These are phyloP conservation scores for Aspergillus pseudoviridinutans DNA, from an alignment of 2,329 filamentous ascomycete genomes.

Conservation along the genomic window DNA sequence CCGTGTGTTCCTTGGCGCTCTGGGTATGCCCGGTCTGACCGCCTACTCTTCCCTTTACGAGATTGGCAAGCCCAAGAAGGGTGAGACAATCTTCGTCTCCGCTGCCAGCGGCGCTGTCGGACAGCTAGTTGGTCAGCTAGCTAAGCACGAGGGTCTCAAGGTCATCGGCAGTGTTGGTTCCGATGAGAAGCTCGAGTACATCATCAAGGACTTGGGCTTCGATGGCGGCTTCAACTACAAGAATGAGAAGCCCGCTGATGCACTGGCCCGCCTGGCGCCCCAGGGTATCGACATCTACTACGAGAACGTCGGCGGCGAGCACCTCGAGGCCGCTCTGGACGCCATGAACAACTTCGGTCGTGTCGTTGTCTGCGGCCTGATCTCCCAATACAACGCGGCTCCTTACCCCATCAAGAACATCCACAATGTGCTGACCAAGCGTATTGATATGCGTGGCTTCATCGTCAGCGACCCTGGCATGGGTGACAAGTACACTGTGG, in stretches of 20 bases:
- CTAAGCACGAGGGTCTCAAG: conserved; percentile 72
- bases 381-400: conserved; percentile 73
- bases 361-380: conserved; percentile 64
- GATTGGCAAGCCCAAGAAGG: conserved; percentile 70
- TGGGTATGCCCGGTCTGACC: conserved; percentile 76
- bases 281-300: conserved; percentile 80
- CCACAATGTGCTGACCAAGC: conserved; percentile 61
- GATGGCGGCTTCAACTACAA: conserved; percentile 84
- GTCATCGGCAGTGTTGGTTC: conserved; percentile 78
- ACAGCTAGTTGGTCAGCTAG: conserved; percentile 76
- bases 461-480: conserved; percentile 65
- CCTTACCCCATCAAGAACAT: conserved; percentile 65
- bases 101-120: conserved; percentile 79
- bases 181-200: conserved; percentile 75
- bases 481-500: conserved; percentile 61
- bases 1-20: conserved; percentile 65
- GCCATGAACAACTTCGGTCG: conserved; percentile 63
- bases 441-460: conserved; percentile 68
- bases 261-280: conserved; percentile 66
- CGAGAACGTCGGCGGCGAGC: conserved; percentile 74
- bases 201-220: conserved; percentile 65
- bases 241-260: conserved; percentile 67
- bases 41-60: conserved; percentile 71
- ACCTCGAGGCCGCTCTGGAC: conserved; percentile 64
- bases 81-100: conserved; percentile 77